Evolutionary conservation across 2,329 filamentous ascomycete species (phyloP), one percentile per base, ranked within the genome.

Genomic region (Sporothrix brunneoviolacea): DNA sequence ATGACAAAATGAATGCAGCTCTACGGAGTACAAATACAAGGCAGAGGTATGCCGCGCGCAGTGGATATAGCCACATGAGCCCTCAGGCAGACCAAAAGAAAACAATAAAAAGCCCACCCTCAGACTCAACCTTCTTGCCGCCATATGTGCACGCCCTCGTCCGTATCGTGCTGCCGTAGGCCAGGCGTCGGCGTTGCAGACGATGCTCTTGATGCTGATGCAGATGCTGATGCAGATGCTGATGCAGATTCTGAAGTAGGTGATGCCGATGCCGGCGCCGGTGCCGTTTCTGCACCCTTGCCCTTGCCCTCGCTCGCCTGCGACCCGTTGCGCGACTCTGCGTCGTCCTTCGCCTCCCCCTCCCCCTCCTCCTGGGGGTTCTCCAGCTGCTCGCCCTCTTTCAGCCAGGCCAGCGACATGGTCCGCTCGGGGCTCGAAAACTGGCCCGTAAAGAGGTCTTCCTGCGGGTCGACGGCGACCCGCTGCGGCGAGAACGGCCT

Each of bases 401-500:
- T 41, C 30, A 27, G 38, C 33, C 27, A 38, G 8, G 32, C 32
- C 18, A 38, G 24, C 3, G 45, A 38, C 4, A n/a, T n/a, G 21
- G 36, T 40, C 10, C 22, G 44, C 22, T 47, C 44, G 8, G 44
- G 44, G 19, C 44, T 47, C 6, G 44, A 39, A 12, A 47, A 30
- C 35, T 30, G 44, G 35, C 44, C 44, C 0, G 33, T 43, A n/a
- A 55, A 54, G 8, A 66, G 48, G 48, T 66, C 54, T 12, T 64
- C 60, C n/a, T 64, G 61, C 9, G 64, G 61, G 51, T 64, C 64
- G 10, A 68, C 57, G 9, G 57, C 53, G 28, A 67, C 52, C 8
- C 64, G 79, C 59, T 79, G 76, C 3, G 81, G 81, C 15, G 77
- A 81, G 58, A 84, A 84, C 0, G 80, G 80, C 28, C 80, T 63